Base-by-base conservation (phyloP, 2,329 filamentous ascomycete genomes). In the Cytospora piceae region DNA sequence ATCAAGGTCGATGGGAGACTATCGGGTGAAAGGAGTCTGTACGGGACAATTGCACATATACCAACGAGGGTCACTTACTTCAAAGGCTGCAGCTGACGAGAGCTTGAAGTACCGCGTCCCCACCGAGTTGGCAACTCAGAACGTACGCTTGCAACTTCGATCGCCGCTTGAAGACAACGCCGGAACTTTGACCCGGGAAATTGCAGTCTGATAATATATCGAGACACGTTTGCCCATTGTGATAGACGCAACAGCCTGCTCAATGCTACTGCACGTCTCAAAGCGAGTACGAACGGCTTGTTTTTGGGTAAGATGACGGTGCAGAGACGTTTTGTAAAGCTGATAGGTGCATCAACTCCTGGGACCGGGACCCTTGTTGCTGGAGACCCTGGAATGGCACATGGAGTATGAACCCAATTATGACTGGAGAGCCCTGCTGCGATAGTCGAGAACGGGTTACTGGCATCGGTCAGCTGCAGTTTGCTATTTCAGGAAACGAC, bases 401-500 rank as follows among this genome's bases (percentile, higher is more conserved):
- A 57, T 34, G 9, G 12, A 37, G 11, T 15, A 37, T 14, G 34
- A 11, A 12, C 14, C 14, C 14, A 4, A 15, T 27, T 2, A 14
- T 57, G 29, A 57, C 55, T n/a, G 31, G 32, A 14, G 31, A 49
- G 34, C 29, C 32, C 22, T 32, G 9, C 53, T 22, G 20, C 17
- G 5, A 34, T 8, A 9, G 17, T 14, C 24, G 27, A 15, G 20
- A 17, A 14, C 39, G 52, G 15, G 12, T 29, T 17, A 60, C 52
- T 49, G 29, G 29, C 22, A 17, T 31, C 55, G 55, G 42, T 31
- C 12, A 9, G 29, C 27, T 24, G 58, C 58, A 52, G 27, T 31
- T 7, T 51, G 58, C 29, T 27, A 42, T 51, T 32, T 60, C 29
- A 60, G 32, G n/a, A 32, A 51, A 24, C n/a, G 27, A 34, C 24